phyloP scores from a whole-genome alignment of 768 basidiomycete species.

The Lepiota brunneoincarnata region DNA sequence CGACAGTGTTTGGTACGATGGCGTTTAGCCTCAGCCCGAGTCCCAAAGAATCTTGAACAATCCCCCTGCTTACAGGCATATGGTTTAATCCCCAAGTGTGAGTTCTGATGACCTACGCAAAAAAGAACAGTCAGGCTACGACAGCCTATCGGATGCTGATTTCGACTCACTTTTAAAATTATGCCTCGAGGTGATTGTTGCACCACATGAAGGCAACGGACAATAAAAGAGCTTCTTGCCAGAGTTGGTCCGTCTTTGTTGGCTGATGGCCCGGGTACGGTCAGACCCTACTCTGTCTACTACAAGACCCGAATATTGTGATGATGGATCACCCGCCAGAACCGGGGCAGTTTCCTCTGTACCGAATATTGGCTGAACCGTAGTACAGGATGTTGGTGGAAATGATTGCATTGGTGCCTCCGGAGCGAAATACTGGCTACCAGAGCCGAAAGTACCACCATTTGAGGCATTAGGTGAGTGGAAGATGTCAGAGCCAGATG shows the following conservation, averaged over 20 bases:
- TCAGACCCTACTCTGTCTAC: slow-evolving; percentile 8
- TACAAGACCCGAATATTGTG: neutral
- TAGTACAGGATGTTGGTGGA: too few species aligned
- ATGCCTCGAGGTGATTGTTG: slow-evolving; percentile 9
- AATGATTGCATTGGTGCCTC: too few species aligned
- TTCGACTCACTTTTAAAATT: slow-evolving; percentile 6
- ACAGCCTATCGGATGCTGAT: neutral
- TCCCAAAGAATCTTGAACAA: slow-evolving; percentile 3
- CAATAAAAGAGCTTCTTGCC: slow-evolving; percentile 3
- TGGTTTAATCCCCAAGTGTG: slow-evolving; percentile 4
- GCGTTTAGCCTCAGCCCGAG: slow-evolving; percentile 6
- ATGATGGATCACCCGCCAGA: too few species aligned
- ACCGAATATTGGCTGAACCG: too few species aligned
- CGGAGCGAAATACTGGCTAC: too few species aligned
- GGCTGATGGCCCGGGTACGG: slow-evolving; percentile 8
- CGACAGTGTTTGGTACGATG: slow-evolving; percentile 9
- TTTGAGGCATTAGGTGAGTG: too few species aligned
- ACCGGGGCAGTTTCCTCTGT: too few species aligned
- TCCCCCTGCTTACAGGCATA: slow-evolving; percentile 6
- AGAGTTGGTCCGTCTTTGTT: slow-evolving; percentile 3
- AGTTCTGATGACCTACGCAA: slow-evolving; percentile 1
- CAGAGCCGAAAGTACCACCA: too few species aligned
- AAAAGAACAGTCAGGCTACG: neutral
- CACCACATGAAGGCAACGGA: neutral
- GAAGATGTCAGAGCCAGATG: neutral